Conservation (phyloP, 2,329 filamentous ascomycete species). For the Stemphylium vesicarium region DNA sequence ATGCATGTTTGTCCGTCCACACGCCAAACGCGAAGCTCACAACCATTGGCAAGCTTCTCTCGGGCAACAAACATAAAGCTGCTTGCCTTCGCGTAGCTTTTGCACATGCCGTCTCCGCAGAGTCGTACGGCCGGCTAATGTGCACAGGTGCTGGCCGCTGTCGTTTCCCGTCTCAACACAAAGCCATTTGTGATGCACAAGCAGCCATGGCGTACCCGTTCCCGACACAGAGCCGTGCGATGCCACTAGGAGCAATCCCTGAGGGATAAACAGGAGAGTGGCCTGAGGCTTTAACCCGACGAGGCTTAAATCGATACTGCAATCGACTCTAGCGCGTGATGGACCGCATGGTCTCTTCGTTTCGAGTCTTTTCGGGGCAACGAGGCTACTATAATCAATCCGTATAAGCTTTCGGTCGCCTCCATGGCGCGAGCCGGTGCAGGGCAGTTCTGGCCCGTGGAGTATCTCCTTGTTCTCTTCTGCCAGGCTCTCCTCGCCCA, state of each 20-base stretch:
- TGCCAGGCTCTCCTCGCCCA: neutral
- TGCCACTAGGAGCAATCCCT: slow-evolving; percentile 4
- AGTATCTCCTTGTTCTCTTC: slow-evolving; percentile 11
- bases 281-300: slow-evolving; percentile 13
- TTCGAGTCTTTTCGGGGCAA: slow-evolving; percentile 9
- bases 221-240: slow-evolving; percentile 18
- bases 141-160: neutral
- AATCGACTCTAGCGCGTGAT: slow-evolving; percentile 28
- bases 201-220: slow-evolving; percentile 15
- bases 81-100: no score
- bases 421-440: neutral
- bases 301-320: slow-evolving; percentile 11
- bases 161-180: slow-evolving; percentile 1
- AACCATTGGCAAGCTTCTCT: no score
- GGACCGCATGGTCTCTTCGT: slow-evolving; percentile 24
- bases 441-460: neutral
- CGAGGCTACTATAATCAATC: slow-evolving; percentile 4
- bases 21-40: no score
- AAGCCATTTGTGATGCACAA: neutral
- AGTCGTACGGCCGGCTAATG: neutral
- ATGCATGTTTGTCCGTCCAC: no score
- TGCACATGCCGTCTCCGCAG: neutral
- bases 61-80: neutral
- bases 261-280: slow-evolving; percentile 6
- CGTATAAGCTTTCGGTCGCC: slow-evolving; percentile 14